Percentiles rank a stretch among this genome's conserved stretches.
These are phyloP conservation scores for Chaetomium strumarium DNA, from an alignment of 2,329 filamentous ascomycete species.

Conservation along the genomic window DNA sequence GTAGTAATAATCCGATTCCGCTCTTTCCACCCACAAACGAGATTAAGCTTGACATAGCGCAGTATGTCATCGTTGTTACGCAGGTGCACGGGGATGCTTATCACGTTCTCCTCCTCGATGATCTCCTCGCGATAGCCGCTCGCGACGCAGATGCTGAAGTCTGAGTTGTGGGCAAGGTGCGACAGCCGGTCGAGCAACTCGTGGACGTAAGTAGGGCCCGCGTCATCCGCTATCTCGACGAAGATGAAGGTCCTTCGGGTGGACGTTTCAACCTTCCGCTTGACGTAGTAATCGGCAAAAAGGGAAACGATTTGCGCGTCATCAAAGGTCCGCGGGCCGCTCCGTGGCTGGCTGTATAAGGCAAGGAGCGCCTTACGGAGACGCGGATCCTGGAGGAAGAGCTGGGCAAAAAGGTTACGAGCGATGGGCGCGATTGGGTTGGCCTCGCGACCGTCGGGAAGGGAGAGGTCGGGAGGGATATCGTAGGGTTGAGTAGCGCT, in stretches of 20 bases:
- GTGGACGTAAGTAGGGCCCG: conserved; percentile 23
- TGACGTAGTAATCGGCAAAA: conserved; percentile 30
- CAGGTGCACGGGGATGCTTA: conserved; percentile 28
- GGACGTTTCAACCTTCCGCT: conserved; percentile 24
- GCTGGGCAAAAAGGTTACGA: conserved; percentile 28
- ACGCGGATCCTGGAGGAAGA: conserved; percentile 27
- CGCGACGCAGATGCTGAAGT: conserved; percentile 31
- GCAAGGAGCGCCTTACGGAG: conserved; percentile 26
- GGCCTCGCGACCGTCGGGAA: conserved; percentile 12
- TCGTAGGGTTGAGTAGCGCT: conserved; percentile 23
- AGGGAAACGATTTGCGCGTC: conserved; percentile 29
- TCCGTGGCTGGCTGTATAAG: conserved; percentile 15
- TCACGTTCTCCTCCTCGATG: conserved; percentile 22
- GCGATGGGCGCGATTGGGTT: conserved; percentile 26
- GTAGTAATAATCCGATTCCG: conserved; percentile 25
- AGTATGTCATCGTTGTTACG: conserved; percentile 31
- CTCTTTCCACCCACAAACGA: conserved; percentile 31
- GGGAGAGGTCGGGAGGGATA: conserved; percentile 17
- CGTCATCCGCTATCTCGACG: conserved; percentile 29
- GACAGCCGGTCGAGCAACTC: conserved; percentile 27
- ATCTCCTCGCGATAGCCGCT: conserved; percentile 24
- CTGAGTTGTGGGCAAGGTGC: conserved; percentile 28
- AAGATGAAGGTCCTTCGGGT: conserved; percentile 29
- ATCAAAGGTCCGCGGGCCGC: conserved; percentile 18
- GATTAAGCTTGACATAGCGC: conserved; percentile 28